Conservation (phyloP, 192 early-diverging fungal genomes). For the Rhizophagus sp. region DNA sequence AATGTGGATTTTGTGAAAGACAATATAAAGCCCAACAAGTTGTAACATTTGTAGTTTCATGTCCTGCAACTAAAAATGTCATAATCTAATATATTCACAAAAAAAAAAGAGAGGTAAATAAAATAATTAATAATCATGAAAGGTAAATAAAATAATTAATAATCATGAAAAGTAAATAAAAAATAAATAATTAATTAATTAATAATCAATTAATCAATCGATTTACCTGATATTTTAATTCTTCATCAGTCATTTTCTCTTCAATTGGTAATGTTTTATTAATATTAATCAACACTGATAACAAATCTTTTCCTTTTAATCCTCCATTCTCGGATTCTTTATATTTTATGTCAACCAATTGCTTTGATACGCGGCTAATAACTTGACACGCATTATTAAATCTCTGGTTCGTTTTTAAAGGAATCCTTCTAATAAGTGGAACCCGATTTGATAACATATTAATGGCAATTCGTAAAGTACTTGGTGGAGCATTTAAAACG, state of each 20-base stretch:
- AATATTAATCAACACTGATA: slow-evolving; percentile 45
- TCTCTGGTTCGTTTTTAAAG: neutral
- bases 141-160: too few relatives aligned
- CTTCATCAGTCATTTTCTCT: slow-evolving; percentile 42
- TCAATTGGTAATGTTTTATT: slow-evolving; percentile 42
- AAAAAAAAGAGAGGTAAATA: neutral
- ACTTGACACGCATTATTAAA: slow-evolving; percentile 15
- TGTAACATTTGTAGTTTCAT: slow-evolving; percentile 56
- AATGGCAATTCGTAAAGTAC: slow-evolving; percentile 27
- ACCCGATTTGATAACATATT: slow-evolving; percentile 31
- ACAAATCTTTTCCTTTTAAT: slow-evolving; percentile 40
- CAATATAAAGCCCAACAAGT: slow-evolving; percentile 55
- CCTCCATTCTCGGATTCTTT: slow-evolving; percentile 28
- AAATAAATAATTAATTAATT: too few relatives aligned
- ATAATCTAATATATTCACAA: neutral
- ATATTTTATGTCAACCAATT: slow-evolving; percentile 42
- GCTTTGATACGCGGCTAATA: slow-evolving; percentile 38
- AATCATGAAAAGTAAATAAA: too few relatives aligned
- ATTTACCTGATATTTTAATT: slow-evolving; percentile 46
- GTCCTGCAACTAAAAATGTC: slow-evolving; percentile 43
- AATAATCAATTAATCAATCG: too few relatives aligned
- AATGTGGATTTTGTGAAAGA: slow-evolving; percentile 44
- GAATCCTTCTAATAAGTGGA: slow-evolving; percentile 32
- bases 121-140: too few relatives aligned
- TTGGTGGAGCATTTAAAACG: slow-evolving; percentile 23